Base-by-base conservation (phyloP, 2,329 filamentous ascomycete species). In the Aspergillus sp. region DNA sequence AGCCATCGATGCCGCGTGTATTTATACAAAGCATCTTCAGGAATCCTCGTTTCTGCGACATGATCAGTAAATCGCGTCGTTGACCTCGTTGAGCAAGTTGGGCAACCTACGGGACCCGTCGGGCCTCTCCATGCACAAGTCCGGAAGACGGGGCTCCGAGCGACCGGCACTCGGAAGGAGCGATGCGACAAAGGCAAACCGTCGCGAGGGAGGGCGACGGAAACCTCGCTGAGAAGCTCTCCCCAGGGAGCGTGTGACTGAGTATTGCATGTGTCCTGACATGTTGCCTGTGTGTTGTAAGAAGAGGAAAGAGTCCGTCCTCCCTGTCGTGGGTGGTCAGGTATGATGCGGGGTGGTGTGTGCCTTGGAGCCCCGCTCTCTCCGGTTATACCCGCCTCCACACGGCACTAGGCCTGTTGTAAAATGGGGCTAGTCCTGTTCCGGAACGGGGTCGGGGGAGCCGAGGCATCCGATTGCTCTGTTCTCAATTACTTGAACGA, bases 1-100 rank as follows among this genome's bases (percentile, higher is more conserved):
- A 68, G 52, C 65, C 65, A 67, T 59, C 64, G 59, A 17, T 66
- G 62, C 17, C 45, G 62, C 6, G 63, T 67, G 34, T 68, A 68
- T 63, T 59, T 54, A 46, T 64, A 67, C 50, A 68, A 49, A 34
- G 63, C 61, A 51, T 67, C 34, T 49, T 66, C 60, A 0, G 38
- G 15, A 15, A 64, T 62, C 45, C n/a, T 62, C 8, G 66, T n/a
- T 5, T 60, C 62, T 66, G 34, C 4, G 5, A 5, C 2, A 15
- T 41, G 34, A 3, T 41, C 34, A 41, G 5, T 15, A 15, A 41
- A 15, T 41, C 6, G 4, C 25, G 6, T 1, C 25, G 25, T 28
- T 28, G 34, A 15, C 31, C 7, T 38, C 7, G 31, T 13, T 38
- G 31, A 38, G 31, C 31, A 41, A 13, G 34, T 41, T 41, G 11